Base-by-base conservation (phyloP, 2,329 filamentous ascomycete species). In the Elsinoe fawcettii region DNA sequence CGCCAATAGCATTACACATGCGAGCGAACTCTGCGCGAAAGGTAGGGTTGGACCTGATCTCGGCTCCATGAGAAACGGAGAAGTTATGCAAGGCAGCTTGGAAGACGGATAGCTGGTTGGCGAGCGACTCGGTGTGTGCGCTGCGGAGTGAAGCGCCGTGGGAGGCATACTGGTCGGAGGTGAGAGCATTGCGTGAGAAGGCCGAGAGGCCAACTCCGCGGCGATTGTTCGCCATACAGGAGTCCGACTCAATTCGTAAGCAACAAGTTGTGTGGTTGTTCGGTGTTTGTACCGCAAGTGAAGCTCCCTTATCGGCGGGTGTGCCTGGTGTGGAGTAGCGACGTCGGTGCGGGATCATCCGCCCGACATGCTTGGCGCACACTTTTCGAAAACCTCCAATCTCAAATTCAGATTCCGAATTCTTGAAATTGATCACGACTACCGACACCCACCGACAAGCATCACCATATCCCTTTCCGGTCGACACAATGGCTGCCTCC, bases 11-110 rank as follows among this genome's bases (percentile, higher is more conserved):
- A 66, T 90, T 84, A 75, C 93, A 99, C 93, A 99, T 99, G 70
- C 92, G 90, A 2, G 93, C 92, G 69, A 99, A 99, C 73, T 99
- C 92, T 32, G 92, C 90, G 60, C 93, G 89, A 73, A 99, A 99
- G 7, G 84, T 86, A 5, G 93, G 93, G 70, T 97, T 91, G 2
- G 90, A 95, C 62, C 92, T 91, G 60, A 99, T 99, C 66, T 96
- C 93, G 69, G 91, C 90, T 64, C 87, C 88, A 78, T 99, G 93
- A 51, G 92, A 95, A 67, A 92, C 81, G 44, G 91, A 90, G 73
- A 99, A 99, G 72, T 95, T 90, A 74, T 96, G 90, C 5, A 99
- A 83, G 9, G 96, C 81, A 16, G 90, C 93, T 68, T 95, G 90
- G 79, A 99, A 99, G 67, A 97, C 91, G 63, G 90, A 86, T 61